Base-by-base conservation (phyloP, 805 yeast species). In the Nakazawaea sp. region DNA sequence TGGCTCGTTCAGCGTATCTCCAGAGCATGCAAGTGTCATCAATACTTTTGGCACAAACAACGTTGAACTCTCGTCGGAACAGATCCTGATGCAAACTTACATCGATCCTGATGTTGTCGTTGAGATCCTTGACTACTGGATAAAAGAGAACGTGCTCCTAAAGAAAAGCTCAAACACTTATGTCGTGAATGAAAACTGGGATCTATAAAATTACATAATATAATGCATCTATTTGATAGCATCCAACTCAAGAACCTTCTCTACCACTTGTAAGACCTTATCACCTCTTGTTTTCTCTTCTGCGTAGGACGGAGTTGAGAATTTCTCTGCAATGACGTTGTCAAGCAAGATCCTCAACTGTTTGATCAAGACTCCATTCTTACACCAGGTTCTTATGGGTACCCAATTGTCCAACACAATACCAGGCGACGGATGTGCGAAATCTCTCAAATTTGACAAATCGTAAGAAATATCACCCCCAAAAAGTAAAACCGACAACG, bases 351-450 rank as follows among this genome's bases (percentile, higher is more conserved):
- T 51, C 48, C 95, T 64, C 39, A 90, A 59, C 41, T 81, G 75
- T 41, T 84, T 82, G 21, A 89, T 70, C 32, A 90, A 61, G 2
- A 90, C 95, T 1, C 89, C 97, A 49, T 89, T 86, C 46, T 92
- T 84, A 45, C 95, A 82, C 97, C 97, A 90, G 1, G 96, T 86
- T 43, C 85, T 68, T 10, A 90, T 69, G 1, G 96, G 94, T 24
- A 86, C 59, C 97, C 97, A 89, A n/a, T 70, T 70, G 47, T 86
- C 96, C 38, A 90, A 61, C 7, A 87, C 77, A 25, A 92, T 73
- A 17, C 97, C 97, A 0, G 96, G 94, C 0, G 88, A 72, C 4
- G 78, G 68, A 28, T 62, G 68, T 1, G 71, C 62, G 0, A 68
- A 55, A 23, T 56, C 43, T n/a, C 51, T 42, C 9, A 62, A 45